Base-by-base conservation (phyloP, 176 grass and related monocot species). In the Juncus inflexus region DNA sequence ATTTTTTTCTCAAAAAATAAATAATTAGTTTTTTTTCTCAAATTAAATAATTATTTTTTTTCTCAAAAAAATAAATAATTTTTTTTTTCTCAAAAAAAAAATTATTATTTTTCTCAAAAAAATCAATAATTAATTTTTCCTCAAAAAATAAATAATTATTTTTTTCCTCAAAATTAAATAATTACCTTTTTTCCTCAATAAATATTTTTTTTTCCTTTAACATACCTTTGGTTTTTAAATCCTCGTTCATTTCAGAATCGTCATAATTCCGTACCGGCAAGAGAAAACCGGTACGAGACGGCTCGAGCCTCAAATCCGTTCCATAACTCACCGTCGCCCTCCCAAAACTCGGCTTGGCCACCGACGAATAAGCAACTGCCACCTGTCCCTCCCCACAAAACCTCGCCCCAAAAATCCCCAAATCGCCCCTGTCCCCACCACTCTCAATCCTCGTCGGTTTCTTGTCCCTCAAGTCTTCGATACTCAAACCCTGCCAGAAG, bases 281-380 rank as follows among this genome's bases (percentile, higher is more conserved):
- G 69, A 99, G 80, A 83, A 86, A 56, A 39, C 85, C 94, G 71
- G 80, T 78, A 77, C 84, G 71, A 72, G 80, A 78, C 41, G 73
- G 55, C 74, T 78, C 80, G 77, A 99, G 75, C 61, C 65, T 86
- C 73, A 92, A 74, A 80, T 99, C 80, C 16, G 5, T 81, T 54
- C 85, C 88, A 80, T 83, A 80, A 59, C 77, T 65, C 64, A 86
- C 85, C 64, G 83, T 65, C 57, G 86, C 74, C 81, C 86, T 86
- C 64, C 90, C 80, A 73, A 99, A 99, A 50, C 77, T 84, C 65
- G 94, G 94, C 49, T 99, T 99, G 45, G 89, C 85, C 43, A 92
- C 19, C 5, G 94, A 99, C 35, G 87, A 85, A 92, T 83, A 92
- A 73, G 94, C 77, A 67, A 90, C 59, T 52, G 86, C 76, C 11